phyloP scores from a whole-genome alignment of 805 yeast species.

The Wickerhamomyces canadensis region DNA sequence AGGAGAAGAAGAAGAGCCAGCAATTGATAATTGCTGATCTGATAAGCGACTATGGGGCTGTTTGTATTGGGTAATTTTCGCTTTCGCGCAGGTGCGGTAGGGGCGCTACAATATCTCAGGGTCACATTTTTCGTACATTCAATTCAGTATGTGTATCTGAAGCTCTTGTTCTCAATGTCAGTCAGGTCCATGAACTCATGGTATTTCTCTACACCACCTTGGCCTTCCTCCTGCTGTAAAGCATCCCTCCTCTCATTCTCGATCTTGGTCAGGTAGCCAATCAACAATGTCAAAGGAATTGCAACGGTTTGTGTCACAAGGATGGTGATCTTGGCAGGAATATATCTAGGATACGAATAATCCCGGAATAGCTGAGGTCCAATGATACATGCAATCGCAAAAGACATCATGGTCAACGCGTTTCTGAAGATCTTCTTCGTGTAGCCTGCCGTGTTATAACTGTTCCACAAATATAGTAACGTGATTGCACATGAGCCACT shows the following conservation, averaged over 20 bases:
- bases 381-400: constrained; percentile 47
- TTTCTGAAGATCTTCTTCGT: constrained; percentile 49
- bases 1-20: no score
- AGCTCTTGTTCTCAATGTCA: constrained; percentile 1
- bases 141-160: no score
- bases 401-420: constrained; percentile 48
- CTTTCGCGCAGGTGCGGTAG: no score
- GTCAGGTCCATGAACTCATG: background rate
- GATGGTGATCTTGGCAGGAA: constrained; percentile 52
- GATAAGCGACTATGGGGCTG: no score
- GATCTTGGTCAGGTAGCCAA: constrained; percentile 34
- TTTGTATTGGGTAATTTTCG: background rate
- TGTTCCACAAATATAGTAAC: constrained; percentile 51
- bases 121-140: no score
- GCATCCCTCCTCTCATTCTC: constrained; percentile 47
- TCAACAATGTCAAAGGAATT: constrained; percentile 33
- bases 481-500: constrained; percentile 52
- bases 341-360: constrained; percentile 43
- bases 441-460: constrained; percentile 53
- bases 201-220: background rate
- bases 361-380: constrained; percentile 59
- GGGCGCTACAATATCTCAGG: no score
- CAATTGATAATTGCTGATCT: no score
- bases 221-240: background rate
- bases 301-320: constrained; percentile 44